Conservation (phyloP, 371 early-diverging fungal genomes). For the Apophysomyces elegans region DNA sequence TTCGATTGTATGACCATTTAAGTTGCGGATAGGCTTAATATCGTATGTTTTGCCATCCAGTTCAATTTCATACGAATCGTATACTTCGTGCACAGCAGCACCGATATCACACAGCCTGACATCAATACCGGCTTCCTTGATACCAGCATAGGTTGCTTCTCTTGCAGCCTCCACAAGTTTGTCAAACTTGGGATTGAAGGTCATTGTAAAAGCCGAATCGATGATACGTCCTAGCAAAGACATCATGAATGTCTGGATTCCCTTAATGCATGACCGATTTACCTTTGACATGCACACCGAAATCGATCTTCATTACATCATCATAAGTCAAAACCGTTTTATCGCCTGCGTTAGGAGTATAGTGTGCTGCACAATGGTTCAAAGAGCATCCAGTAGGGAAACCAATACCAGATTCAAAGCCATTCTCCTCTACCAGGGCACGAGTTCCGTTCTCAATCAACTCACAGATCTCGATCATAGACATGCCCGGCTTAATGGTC, state of each 20-base stretch:
- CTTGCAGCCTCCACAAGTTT: conserved; percentile 89
- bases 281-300: conserved; percentile 98
- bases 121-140: conserved; percentile 97
- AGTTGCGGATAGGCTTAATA: conserved; percentile 95
- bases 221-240: conserved; percentile 79
- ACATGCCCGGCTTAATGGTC: conserved; percentile 95
- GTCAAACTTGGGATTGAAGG: conserved; percentile 95
- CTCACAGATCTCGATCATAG: conserved; percentile 93
- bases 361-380: conserved; percentile 99
- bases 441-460: conserved; percentile 96
- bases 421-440: conserved; percentile 88
- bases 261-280: neutral
- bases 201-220: conserved; percentile 98
- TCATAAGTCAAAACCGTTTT: conserved; percentile 87
- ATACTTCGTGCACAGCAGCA: conserved; percentile 96
- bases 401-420: conserved; percentile 92
- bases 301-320: conserved; percentile 99
- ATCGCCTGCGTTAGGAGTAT: conserved; percentile 98
- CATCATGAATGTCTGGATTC: neutral
- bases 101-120: conserved; percentile 97
- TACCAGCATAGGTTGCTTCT: conserved; percentile 98
- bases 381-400: conserved; percentile 99
- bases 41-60: conserved; percentile 94
- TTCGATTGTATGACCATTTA: conserved; percentile 98
- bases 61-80: conserved; percentile 98